A percentile compares a stretch with the other conserved stretches of the same genome.
Evolutionary conservation across 331 rosid genomes (phyloP).

Genomic region (Acacia pycnantha): DNA sequence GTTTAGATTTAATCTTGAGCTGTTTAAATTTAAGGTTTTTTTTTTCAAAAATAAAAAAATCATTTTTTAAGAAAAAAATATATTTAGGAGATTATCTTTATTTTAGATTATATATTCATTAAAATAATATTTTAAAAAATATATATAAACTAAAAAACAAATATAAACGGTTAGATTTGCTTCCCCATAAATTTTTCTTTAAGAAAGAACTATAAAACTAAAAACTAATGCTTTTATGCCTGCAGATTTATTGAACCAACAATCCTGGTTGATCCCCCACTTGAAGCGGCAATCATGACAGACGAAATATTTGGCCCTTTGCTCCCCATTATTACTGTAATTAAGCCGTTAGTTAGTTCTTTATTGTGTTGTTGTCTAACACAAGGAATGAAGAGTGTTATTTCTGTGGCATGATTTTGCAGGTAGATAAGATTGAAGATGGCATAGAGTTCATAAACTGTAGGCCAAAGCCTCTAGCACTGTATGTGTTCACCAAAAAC

Average conservation of each 20-base stretch:
- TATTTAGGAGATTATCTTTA: too few relatives aligned
- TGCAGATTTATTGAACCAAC: constrained; percentile 73
- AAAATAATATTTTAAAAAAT: too few relatives aligned
- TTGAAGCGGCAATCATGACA: constrained; percentile 57
- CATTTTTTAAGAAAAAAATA: too few relatives aligned
- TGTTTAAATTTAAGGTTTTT: too few relatives aligned
- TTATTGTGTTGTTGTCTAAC: neutral
- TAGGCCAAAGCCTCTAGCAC: constrained; percentile 65
- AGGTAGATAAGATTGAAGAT: constrained; percentile 77
- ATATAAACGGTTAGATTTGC: too few relatives aligned
- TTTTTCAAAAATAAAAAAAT: too few relatives aligned
- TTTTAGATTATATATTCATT: too few relatives aligned
- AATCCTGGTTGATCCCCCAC: constrained; percentile 69
- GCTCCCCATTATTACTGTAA: constrained; percentile 68
- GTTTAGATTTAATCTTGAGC: too few relatives aligned
- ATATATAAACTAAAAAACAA: too few relatives aligned
- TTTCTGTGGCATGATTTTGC: constrained; percentile 1
- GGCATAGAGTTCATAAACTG: constrained; percentile 56
- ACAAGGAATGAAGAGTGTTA: neutral
- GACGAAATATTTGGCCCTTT: constrained; percentile 79
- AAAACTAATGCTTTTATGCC: neutral
- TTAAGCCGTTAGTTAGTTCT: neutral
- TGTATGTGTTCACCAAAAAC: constrained; percentile 71
- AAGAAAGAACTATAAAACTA: neutral
- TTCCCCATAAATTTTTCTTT: too few relatives aligned